Conservation (phyloP, 139 green algal species). For the Coelastrella sp. region DNA sequence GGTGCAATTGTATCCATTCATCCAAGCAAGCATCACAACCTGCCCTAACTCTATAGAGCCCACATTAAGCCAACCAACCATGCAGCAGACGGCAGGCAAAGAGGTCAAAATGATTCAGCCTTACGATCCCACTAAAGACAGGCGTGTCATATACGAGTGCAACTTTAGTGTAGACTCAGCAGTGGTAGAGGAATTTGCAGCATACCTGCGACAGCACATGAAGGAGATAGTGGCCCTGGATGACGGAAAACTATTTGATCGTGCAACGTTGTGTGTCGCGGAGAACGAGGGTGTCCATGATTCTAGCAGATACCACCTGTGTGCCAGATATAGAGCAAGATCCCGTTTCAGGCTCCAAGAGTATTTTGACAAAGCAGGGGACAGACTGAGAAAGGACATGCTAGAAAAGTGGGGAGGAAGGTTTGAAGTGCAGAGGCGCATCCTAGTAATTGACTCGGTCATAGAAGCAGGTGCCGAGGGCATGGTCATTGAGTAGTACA, state of each 20-base stretch:
- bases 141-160: slow-evolving; percentile 51
- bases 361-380: slow-evolving; percentile 50
- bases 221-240: slow-evolving; percentile 45
- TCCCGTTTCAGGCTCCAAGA: slow-evolving; percentile 49
- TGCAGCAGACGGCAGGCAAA: background rate
- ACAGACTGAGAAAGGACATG: slow-evolving; percentile 48
- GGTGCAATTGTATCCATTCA: too few species aligned
- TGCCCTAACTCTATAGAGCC: background rate
- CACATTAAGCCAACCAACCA: background rate
- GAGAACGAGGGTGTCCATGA: slow-evolving; percentile 42
- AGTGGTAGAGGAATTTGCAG: slow-evolving; percentile 21
- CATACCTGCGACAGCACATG: slow-evolving; percentile 46
- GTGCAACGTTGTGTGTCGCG: slow-evolving; percentile 48
- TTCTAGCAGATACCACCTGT: slow-evolving; percentile 11
- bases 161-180: slow-evolving; percentile 42
- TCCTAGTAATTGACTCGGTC: slow-evolving; percentile 37
- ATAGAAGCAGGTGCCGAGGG: slow-evolving; percentile 21
- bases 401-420: slow-evolving; percentile 34
- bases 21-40: background rate
- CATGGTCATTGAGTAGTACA: background rate
- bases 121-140: slow-evolving; percentile 8
- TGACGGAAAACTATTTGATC: slow-evolving; percentile 45
- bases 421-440: slow-evolving; percentile 44
- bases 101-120: slow-evolving; percentile 40
- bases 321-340: slow-evolving; percentile 42